These are phyloP conservation scores for Turritis glabra DNA, from an alignment of 345 rosid genomes.

Conservation along the genomic window DNA sequence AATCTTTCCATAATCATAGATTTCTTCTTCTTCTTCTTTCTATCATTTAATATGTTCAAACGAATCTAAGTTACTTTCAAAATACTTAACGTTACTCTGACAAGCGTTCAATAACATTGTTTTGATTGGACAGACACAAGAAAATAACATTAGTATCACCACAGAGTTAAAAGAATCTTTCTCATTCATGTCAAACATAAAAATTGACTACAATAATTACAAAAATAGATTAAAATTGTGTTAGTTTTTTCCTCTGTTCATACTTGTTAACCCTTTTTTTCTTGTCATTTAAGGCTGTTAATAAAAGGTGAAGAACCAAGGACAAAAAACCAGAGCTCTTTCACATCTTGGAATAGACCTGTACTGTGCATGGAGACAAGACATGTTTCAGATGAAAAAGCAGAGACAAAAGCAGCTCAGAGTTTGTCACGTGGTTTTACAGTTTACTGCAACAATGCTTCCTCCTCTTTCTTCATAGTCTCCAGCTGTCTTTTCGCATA, in stretches of 20 bases:
- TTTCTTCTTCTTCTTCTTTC: neutral
- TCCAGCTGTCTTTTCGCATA: conserved; percentile 83
- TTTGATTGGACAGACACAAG: neutral
- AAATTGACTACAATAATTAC: neutral
- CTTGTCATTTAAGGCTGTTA: neutral
- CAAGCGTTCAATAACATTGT: conserved; percentile 6
- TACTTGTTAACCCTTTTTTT: conserved; percentile 19
- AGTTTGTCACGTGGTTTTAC: conserved; percentile 24
- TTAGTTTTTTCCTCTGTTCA: conserved; percentile 18
- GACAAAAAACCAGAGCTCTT: conserved; percentile 27
- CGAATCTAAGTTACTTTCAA: conserved; percentile 2
- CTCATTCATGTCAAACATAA: neutral
- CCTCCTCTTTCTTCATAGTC: conserved; percentile 60
- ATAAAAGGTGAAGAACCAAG: conserved; percentile 7
- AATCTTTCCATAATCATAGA: conserved; percentile 21
- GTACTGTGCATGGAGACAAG: conserved; percentile 14
- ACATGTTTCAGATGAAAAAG: conserved; percentile 11
- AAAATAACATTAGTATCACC: neutral
- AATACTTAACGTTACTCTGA: conserved; percentile 19
- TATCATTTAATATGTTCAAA: conserved; percentile 10
- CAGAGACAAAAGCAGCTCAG: conserved; percentile 24
- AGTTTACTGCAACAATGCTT: conserved; percentile 48
- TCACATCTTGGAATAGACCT: conserved; percentile 31
- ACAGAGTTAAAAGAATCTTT: neutral
- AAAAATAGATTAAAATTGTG: neutral